These are phyloP conservation scores for Leccinum brunneo-olivaceum DNA, from an alignment of 1,284 basidiomycete genomes.

Conservation along the genomic window DNA sequence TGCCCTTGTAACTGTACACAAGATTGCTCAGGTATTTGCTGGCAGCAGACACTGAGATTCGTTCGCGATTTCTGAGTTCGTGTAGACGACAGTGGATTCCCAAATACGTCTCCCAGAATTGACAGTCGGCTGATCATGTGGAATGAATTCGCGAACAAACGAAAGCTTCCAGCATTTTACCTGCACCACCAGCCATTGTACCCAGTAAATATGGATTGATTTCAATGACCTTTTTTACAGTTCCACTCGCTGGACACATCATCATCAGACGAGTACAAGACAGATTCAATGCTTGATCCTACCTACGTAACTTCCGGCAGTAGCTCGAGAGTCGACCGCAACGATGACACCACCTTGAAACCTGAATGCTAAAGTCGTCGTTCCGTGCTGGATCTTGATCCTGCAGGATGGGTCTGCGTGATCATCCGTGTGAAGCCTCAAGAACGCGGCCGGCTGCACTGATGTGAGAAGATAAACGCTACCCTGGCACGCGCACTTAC, in stretches of 20 bases:
- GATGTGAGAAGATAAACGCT: slow-evolving; percentile 12
- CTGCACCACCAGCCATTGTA: slow-evolving; percentile 98
- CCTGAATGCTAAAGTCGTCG: slow-evolving; percentile 96
- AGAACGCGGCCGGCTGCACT: slow-evolving; percentile 78
- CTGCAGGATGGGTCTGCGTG: slow-evolving; percentile 86
- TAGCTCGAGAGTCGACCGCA: slow-evolving; percentile 95
- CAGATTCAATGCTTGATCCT: slow-evolving; percentile 21
- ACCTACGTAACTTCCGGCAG: slow-evolving; percentile 96
- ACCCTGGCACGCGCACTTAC: slow-evolving; percentile 40
- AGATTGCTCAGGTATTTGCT: slow-evolving; percentile 97
- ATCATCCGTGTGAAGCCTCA: slow-evolving; percentile 89
- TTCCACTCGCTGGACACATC: slow-evolving; percentile 69
- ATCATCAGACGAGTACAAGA: slow-evolving; percentile 5
- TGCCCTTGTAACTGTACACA: slow-evolving; percentile 97
- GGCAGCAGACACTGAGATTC: slow-evolving; percentile 97
- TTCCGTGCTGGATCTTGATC: slow-evolving; percentile 99
- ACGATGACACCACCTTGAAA: slow-evolving; percentile 97
- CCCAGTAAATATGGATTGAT: slow-evolving; percentile 98
- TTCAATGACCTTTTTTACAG: slow-evolving; percentile 99
- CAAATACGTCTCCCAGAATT: slow-evolving; percentile 98
- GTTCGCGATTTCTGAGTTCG: slow-evolving; percentile 94
- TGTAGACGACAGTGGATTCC: slow-evolving; percentile 97
- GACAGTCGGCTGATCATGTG: slow-evolving; percentile 68
- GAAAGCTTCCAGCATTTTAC: slow-evolving; percentile 37
- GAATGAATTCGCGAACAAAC: slow-evolving; percentile 8